These are phyloP conservation scores for Chaetomiaceae sp. DNA, from an alignment of 2,329 filamentous ascomycete genomes.

Conservation along the genomic window DNA sequence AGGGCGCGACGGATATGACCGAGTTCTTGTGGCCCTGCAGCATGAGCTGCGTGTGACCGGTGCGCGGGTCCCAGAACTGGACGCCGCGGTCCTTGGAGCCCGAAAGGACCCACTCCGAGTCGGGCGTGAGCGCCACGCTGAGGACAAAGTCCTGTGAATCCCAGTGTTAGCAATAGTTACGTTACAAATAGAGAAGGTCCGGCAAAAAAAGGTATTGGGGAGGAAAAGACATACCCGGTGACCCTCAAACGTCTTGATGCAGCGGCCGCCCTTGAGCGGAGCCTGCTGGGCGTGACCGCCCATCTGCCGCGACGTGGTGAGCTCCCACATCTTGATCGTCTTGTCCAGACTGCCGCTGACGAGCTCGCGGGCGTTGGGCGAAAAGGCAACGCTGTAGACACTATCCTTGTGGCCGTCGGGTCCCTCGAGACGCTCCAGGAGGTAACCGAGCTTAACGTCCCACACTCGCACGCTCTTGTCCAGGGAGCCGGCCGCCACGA, in stretches of 20 bases:
- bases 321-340: slow-evolving; percentile 99
- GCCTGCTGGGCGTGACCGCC: slow-evolving; percentile 43
- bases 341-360: slow-evolving; percentile 94
- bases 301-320: slow-evolving; percentile 66
- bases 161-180: slow-evolving; percentile 16
- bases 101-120: slow-evolving; percentile 92
- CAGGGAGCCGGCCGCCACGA: slow-evolving; percentile 87
- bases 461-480: slow-evolving; percentile 98
- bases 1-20: slow-evolving; percentile 94
- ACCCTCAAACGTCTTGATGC: slow-evolving; percentile 93
- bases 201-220: neutral
- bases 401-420: slow-evolving; percentile 94
- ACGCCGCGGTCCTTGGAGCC: slow-evolving; percentile 96
- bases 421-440: slow-evolving; percentile 88
- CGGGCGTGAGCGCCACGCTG: slow-evolving; percentile 89
- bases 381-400: slow-evolving; percentile 94
- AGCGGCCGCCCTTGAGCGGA: slow-evolving; percentile 79
- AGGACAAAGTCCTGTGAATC: slow-evolving; percentile 92
- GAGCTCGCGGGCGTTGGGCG: slow-evolving; percentile 85
- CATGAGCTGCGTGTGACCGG: slow-evolving; percentile 94
- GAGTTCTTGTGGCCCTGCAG: slow-evolving; percentile 98
- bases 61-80: slow-evolving; percentile 96
- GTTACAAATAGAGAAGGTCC: slow-evolving; percentile 24
- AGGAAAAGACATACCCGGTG: slow-evolving; percentile 63
- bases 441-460: slow-evolving; percentile 81